Conservation (phyloP, 1,284 basidiomycete genomes). For the Cryptococcus jaspeensis region DNA sequence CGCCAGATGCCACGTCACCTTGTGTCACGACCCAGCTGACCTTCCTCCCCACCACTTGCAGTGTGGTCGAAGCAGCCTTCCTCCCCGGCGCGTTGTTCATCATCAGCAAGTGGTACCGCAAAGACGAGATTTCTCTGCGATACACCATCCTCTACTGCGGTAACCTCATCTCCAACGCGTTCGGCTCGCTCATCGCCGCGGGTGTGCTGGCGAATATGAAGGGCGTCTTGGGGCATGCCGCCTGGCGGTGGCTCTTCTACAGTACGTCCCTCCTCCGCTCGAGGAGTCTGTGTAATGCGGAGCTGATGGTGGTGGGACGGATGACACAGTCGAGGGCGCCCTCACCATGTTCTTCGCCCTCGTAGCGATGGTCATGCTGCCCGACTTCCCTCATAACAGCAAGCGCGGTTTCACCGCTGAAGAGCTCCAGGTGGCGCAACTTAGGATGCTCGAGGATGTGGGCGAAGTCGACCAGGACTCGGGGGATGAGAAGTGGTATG, state of each 20-base stretch:
- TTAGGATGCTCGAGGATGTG: slow-evolving; percentile 67
- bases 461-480: slow-evolving; percentile 58
- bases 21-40: slow-evolving; percentile 48
- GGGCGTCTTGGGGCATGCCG: slow-evolving; percentile 62
- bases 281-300: not conserved
- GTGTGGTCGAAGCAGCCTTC: slow-evolving; percentile 29
- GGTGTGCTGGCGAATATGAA: slow-evolving; percentile 68
- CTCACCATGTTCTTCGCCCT: slow-evolving; percentile 44
- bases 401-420: slow-evolving; percentile 58
- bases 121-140: slow-evolving; percentile 54
- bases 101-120: slow-evolving; percentile 58
- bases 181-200: slow-evolving; percentile 68
- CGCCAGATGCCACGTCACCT: slow-evolving; percentile 43
- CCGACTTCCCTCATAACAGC: slow-evolving; percentile 68
- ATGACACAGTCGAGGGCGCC: slow-evolving; percentile 60
- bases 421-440: slow-evolving; percentile 65
- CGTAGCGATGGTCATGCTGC: slow-evolving; percentile 61
- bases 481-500: slow-evolving; percentile 23
- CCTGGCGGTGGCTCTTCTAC: slow-evolving; percentile 56
- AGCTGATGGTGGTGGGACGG: not conserved
- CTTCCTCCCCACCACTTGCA: not conserved
- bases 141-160: slow-evolving; percentile 67
- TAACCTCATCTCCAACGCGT: slow-evolving; percentile 65
- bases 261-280: slow-evolving; percentile 7
- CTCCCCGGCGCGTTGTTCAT: slow-evolving; percentile 35